Base-by-base conservation (phyloP, 169 alveolate genomes). In the Plasmodium vinckei region DNA sequence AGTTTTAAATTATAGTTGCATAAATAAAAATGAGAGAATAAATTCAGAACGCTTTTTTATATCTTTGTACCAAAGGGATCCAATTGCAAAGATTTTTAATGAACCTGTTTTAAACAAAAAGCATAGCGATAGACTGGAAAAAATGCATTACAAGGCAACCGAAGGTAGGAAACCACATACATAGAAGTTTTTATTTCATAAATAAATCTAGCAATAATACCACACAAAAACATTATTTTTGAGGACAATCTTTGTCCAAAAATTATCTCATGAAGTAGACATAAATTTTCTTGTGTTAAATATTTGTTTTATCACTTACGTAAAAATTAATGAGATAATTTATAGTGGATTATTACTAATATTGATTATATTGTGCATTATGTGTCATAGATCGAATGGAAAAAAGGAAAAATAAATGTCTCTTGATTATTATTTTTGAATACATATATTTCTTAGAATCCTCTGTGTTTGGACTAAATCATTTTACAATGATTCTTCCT, bases 21-120 rank as follows among this genome's bases (percentile, higher is more conserved):
- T 82, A 53, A 67, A 65, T 46, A 82, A 82, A 60, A 82, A 23
- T 6, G 90, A 82, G 13, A 70, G 90, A 13, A 54, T 82, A 67
- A 82, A 82, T 25, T 82, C 82, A 10, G 90, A 82, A 60, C 73
- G 90, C 9, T 82, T 82, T 70, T 82, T 82, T 39, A 82, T 82
- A 51, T 82, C 90, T 6, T 46, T 67, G 21, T 82, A 82, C 61
- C 79, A 61, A 19, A 82, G 39, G 71, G 90, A 82, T 27, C 25
- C 25, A 13, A 27, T 82, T 6, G 82, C 70, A n/a, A 82, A 60
- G 42, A 49, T 82, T 12, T 82, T 82, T 25, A 82, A 82, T 47
- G 73, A 65, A 60, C 44, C 23, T 5, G 90, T 82, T 10, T 61
- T 82, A 59, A 60, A 60, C 57, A 39, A 21, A 47, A 68, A 72